Conservation (phyloP, 176 grass and related monocot genomes). For the Dactylis glomerata region DNA sequence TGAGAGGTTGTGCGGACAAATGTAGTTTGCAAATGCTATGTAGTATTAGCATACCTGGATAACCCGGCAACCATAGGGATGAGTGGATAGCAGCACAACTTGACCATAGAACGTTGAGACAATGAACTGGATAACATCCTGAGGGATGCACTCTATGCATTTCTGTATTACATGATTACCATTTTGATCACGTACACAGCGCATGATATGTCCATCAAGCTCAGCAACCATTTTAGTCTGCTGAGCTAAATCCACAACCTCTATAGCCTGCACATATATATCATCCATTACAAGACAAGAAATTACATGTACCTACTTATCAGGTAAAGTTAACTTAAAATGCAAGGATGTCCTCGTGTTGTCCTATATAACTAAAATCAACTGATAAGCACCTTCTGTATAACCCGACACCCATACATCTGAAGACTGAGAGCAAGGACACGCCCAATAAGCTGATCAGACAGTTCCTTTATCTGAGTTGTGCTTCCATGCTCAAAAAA, state of each 20-base stretch:
- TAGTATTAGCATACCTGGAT: conserved; percentile 54
- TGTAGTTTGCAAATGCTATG: not conserved
- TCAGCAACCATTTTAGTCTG: conserved; percentile 78
- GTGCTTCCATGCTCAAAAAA: conserved; percentile 94
- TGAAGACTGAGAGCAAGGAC: conserved; percentile 88
- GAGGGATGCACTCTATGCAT: conserved; percentile 83
- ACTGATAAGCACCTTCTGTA: conserved; percentile 65
- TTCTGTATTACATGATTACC: conserved; percentile 91
- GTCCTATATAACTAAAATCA: not conserved
- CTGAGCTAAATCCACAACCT: conserved; percentile 74
- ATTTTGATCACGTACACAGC: conserved; percentile 92
- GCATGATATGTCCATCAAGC: conserved; percentile 77
- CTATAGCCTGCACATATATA: conserved; percentile 59
- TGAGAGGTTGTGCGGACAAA: not conserved
- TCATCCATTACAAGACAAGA: not conserved
- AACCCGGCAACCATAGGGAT: conserved; percentile 83
- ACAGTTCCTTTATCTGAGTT: conserved; percentile 71
- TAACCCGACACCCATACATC: conserved; percentile 94
- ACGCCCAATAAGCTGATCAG: conserved; percentile 57
- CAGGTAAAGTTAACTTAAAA: not conserved
- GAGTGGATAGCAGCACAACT: conserved; percentile 76
- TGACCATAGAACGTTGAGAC: conserved; percentile 79
- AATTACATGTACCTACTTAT: not conserved
- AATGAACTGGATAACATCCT: conserved; percentile 75
- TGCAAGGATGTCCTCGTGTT: not conserved